Base-by-base conservation (phyloP, 441 rosid species). In the Kokia cookei region DNA sequence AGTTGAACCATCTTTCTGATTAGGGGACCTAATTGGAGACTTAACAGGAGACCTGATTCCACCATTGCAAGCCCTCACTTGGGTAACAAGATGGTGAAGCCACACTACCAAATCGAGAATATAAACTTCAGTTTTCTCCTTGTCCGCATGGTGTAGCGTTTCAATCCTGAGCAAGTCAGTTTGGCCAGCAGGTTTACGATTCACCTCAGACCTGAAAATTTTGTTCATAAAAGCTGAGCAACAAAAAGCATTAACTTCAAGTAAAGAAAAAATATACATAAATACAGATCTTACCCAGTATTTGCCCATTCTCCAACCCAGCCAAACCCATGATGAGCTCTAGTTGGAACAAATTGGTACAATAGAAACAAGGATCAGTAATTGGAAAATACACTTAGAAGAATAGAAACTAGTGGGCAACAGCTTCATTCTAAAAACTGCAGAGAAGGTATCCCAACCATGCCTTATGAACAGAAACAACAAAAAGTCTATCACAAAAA, bases 231-330 rank as follows among this genome's bases (percentile, higher is more conserved):
- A 17, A n/a, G 37, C 51, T 77, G 22, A 60, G 51, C 42, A 35
- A 71, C 19, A 29, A 59, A 63, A 51, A 51, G 3, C 65, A 71
- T 55, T 35, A 69, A 51, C 60, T 32, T 8, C 54, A 14, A 73
- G 53, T 13, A 45, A 42, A 32, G 48, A 72, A 65, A 9, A 42
- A 35, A 69, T 51, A 69, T 51, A 26, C 50, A 63, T 43, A 58
- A 50, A 27, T 22, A 47, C 12, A 19, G 53, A 74, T 73, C 89
- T 84, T 75, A 93, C 99, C 99, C 99, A 0, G 96, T 85, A 75
- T 90, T 93, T 32, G 99, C 99, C 99, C 98, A 93, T 90, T 95
- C 97, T 80, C 99, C 99, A 73, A 95, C 99, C 99, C 99, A 95
- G 50, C 99, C 99, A 77, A 95, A 95, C 72, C 99, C 99, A 64